Conservation (phyloP, 768 basidiomycete genomes). For the Podaxis sp. region DNA sequence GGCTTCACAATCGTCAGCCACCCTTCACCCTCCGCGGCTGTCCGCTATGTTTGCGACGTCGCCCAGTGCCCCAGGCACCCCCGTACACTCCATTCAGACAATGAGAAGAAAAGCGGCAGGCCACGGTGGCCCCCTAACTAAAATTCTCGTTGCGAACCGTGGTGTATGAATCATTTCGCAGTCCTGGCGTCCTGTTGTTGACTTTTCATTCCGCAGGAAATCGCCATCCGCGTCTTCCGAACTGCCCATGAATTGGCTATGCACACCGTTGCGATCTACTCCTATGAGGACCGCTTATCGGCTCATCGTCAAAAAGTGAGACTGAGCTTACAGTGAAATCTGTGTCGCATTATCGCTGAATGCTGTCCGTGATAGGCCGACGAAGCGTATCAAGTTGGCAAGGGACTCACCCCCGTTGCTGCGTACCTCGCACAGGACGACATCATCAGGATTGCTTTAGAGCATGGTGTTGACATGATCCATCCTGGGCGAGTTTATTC, state of each 20-base stretch:
- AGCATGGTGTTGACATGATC: slow-evolving; percentile 99
- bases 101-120: slow-evolving; percentile 90
- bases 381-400: slow-evolving; percentile 97
- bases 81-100: slow-evolving; percentile 86
- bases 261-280: slow-evolving; percentile 99
- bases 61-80: slow-evolving; percentile 78
- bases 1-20: slow-evolving; percentile 31
- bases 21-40: slow-evolving; percentile 69
- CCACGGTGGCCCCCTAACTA: slow-evolving; percentile 85
- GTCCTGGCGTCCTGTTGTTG: slow-evolving; percentile 10
- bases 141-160: slow-evolving; percentile 89
- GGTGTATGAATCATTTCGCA: slow-evolving; percentile 51
- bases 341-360: slow-evolving; percentile 24
- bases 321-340: slow-evolving; percentile 9
- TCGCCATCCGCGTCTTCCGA: slow-evolving; percentile 97
- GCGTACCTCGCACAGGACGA: slow-evolving; percentile 98
- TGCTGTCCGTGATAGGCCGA: slow-evolving; percentile 61
- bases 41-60: slow-evolving; percentile 67
- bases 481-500: slow-evolving; percentile 76
- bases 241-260: slow-evolving; percentile 98
- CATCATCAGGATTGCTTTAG: slow-evolving; percentile 93
- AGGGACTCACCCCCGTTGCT: slow-evolving; percentile 91
- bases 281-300: slow-evolving; percentile 91
- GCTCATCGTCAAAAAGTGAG: slow-evolving; percentile 95
- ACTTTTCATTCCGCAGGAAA: slow-evolving; percentile 64